Conservation (phyloP, 2,329 filamentous ascomycete species). For the Xylariaceae sp. region DNA sequence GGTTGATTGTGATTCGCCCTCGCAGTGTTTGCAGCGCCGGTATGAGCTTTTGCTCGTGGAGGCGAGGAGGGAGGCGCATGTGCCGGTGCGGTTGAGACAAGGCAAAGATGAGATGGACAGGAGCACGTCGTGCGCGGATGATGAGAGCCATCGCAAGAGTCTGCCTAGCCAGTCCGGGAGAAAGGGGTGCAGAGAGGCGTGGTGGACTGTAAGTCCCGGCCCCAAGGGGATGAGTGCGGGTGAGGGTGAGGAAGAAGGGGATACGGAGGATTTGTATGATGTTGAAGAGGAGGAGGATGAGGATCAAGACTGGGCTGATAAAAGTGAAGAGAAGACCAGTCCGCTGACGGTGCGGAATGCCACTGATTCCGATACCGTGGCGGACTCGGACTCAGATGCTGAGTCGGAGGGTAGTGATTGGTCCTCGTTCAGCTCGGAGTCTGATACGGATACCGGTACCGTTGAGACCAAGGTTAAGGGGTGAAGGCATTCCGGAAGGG, state of each 20-base stretch:
- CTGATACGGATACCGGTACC: constrained; percentile 5
- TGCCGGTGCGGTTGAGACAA: constrained; percentile 12
- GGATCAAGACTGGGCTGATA: not conserved
- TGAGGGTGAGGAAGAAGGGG: not conserved
- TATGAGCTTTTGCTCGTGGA: constrained; percentile 39
- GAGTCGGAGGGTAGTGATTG: constrained; percentile 8
- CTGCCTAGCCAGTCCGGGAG: constrained; percentile 21
- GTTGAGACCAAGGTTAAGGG: not conserved
- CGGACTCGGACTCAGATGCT: constrained; percentile 20
- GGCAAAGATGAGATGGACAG: not conserved
- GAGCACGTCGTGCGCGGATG: not conserved
- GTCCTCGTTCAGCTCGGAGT: constrained; percentile 10
- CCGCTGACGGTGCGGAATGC: constrained; percentile 17
- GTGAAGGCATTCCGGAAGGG: not conserved
- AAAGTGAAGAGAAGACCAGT: not conserved
- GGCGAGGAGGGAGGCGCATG: constrained; percentile 32
- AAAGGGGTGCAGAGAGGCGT: constrained; percentile 7
- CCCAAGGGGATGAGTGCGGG: not conserved
- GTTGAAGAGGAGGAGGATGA: not conserved
- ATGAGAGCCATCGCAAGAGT: constrained; percentile 14
- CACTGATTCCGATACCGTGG: constrained; percentile 7
- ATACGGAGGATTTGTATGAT: not conserved
- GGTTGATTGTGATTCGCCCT: constrained; percentile 37
- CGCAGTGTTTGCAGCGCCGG: constrained; percentile 38
- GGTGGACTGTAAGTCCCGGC: constrained; percentile 9